Evolutionary conservation across 371 early-diverging fungal genomes (phyloP).

Genomic region (Actinomortierella ambigua): DNA sequence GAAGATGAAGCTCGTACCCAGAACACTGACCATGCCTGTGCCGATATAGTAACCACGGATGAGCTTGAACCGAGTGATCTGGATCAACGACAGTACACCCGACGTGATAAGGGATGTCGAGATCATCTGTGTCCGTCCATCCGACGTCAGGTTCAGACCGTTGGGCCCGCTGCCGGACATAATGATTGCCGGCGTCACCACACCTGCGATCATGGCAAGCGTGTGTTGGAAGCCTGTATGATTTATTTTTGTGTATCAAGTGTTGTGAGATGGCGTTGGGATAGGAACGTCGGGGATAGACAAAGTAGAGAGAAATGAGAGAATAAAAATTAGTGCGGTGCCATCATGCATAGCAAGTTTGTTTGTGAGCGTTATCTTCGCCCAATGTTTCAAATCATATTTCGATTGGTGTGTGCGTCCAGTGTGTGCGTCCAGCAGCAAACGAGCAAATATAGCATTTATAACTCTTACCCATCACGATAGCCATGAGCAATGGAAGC

Average conservation of each 20-base stretch:
- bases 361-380: too few species aligned
- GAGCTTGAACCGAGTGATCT: slow-evolving; percentile 63
- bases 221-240: slow-evolving; percentile 59
- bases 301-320: neutral
- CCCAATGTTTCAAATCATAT: too few species aligned
- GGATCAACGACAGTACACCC: slow-evolving; percentile 56
- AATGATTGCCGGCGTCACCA: slow-evolving; percentile 63
- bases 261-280: neutral
- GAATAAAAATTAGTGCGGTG: too few species aligned
- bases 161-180: slow-evolving; percentile 56
- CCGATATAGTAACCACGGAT: slow-evolving; percentile 52
- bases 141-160: slow-evolving; percentile 52
- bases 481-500: slow-evolving; percentile 37
- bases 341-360: too few species aligned
- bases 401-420: too few species aligned
- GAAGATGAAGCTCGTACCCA: slow-evolving; percentile 61
- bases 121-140: slow-evolving; percentile 57
- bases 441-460: too few species aligned
- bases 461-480: slow-evolving; percentile 15
- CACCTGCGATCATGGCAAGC: slow-evolving; percentile 63
- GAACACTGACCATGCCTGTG: slow-evolving; percentile 61
- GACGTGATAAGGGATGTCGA: slow-evolving; percentile 65
- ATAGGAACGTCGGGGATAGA: too few species aligned
- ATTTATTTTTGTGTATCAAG: neutral
- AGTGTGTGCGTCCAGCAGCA: too few species aligned